Evolutionary conservation across 1,284 basidiomycete species (phyloP), one percentile per base, ranked within the genome.

Genomic region (Peniophora sp.): DNA sequence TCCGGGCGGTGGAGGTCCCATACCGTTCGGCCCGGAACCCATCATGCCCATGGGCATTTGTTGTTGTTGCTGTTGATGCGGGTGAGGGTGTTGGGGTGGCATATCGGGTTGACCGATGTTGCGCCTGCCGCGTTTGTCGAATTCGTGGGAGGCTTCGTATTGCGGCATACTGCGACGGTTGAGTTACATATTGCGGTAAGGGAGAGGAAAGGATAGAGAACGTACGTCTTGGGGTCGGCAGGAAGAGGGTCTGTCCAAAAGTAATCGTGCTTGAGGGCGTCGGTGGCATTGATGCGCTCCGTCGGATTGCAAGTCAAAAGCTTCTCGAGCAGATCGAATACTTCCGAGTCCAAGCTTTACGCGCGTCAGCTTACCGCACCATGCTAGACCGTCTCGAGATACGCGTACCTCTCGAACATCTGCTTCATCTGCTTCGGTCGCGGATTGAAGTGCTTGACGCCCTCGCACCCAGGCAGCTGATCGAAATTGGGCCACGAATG

Each of bases 301-400:
- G 87, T 83, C 46, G 97, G 96, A 66, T 98, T 92, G 66, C 95
- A 94, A 5, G 83, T 83, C 49, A 99, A 70, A 46, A 99, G 73
- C 68, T 89, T 92, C 66, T 99, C 97, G 52, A 98, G 64, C 50
- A 99, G 82, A 67, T 97, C 93, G 56, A 83, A 81, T 0, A 92
- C 92, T 65, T 96, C 92, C 63, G 71, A 61, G 14, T 32, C 78
- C 81, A 52, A 84, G 72, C 51, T 83, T 84, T 20, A 22, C 9
- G 9, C 9, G 10, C 14, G 41, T 50, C 8, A 22, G 19, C 43
- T 60, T 17, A 61, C 27, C 6, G 59, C 46, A 55, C 22, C 34
- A 22, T 16, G n/a, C 19, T 1, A 50, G 49, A 32, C 10, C 51
- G 20, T 47, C 1, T 49, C 23, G 41, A 23, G 35, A 45, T 52